Base-by-base conservation (phyloP, 1,284 basidiomycete genomes). In the Ceratobasidium sp. region DNA sequence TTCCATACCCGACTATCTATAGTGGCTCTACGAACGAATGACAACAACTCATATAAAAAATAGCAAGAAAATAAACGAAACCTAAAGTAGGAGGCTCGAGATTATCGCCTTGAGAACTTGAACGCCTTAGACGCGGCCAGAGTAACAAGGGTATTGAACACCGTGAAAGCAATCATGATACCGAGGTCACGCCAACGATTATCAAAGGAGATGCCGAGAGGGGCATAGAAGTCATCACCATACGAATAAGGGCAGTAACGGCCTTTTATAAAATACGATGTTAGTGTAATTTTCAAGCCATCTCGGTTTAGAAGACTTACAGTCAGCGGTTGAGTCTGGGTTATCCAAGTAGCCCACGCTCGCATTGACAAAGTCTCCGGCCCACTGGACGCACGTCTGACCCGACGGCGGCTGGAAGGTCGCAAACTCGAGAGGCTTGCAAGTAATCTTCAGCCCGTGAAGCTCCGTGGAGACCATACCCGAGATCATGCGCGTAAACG, bases 291-390 rank as follows among this genome's bases (percentile, higher is more conserved):
- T 28, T 13, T 39, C 33, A 33, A 33, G 33, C 33, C 33, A 33
- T 33, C 33, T 33, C 33, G 33, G 33, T 33, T 33, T 20, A 51
- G 26, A 3, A 6, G 23, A 95, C n/a, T 88, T 88, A 84, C 95
- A 96, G 6, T 82, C 82, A 1, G 83, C 73, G 0, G 90, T 93
- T 9, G 88, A 93, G 69, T 87, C 86, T 0, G 90, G 89, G 84
- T 97, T 94, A 81, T 93, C 88, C 55, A 98, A 85, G 86, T 98
- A 98, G 0, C 95, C 97, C 3, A 91, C 92, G 81, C 90, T 89
- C 2, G 85, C 86, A 2, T 82, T 81, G 7, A 93, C 90, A 83
- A 95, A 96, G 56, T 89, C 88, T 44, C 87, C 86, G 0, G 92
- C 95, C 91, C 92, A 97, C 3, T 89, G 81, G 4, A 81, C 82